Evolutionary conservation across 495 filamentous ascomycete species (phyloP).

Genomic region (Tuber borchii): DNA sequence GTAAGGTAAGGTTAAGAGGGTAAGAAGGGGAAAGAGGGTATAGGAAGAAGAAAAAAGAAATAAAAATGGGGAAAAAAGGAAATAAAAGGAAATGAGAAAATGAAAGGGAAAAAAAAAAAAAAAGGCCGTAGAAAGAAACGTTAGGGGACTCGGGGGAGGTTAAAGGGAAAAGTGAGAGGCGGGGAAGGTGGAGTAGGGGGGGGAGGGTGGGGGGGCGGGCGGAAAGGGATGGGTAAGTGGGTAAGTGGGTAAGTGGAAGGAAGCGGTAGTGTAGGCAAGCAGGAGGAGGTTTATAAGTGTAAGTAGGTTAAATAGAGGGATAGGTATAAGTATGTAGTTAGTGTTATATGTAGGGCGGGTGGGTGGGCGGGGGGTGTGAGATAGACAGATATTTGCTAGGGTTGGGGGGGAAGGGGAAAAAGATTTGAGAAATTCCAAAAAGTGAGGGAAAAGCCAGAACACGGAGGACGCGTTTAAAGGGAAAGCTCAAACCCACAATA

Average conservation of each 20-base stretch:
- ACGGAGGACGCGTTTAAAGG: background rate
- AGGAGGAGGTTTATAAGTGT: no score
- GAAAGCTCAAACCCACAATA: background rate
- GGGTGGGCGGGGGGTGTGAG: conserved; percentile 3
- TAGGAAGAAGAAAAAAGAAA: background rate
- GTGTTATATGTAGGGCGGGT: background rate
- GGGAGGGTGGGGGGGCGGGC: background rate
- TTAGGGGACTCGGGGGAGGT: conserved; percentile 16
- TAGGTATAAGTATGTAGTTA: background rate
- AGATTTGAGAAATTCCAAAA: background rate
- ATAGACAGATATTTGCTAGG: background rate
- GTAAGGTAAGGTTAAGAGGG: conserved; percentile 3
- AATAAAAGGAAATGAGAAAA: background rate
- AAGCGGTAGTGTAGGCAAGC: background rate
- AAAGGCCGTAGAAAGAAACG: background rate
- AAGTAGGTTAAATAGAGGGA: background rate
- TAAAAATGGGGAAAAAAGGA: background rate
- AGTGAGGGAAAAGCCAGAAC: background rate
- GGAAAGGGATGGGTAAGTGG: background rate
- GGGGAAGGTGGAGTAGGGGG: conserved; percentile 17
- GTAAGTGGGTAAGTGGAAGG: background rate
- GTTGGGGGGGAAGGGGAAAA: background rate
- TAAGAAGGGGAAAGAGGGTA: background rate
- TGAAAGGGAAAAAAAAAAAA: background rate
- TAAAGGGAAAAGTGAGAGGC: conserved; percentile 26